Base-by-base conservation (phyloP, 2,329 filamentous ascomycete species). In the Myotisia sp. region DNA sequence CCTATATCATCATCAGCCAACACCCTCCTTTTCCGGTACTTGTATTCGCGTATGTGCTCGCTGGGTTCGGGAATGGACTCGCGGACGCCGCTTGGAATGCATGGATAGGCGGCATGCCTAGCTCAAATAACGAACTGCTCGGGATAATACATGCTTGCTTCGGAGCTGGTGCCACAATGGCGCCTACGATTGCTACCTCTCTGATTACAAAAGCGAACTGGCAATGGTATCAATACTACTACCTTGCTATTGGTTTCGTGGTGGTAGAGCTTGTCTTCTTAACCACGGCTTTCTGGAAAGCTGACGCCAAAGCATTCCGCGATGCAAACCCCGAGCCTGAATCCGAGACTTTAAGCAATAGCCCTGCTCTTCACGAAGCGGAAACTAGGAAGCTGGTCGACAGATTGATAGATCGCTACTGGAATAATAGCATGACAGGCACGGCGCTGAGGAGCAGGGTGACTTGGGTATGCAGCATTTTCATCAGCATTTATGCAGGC, bases 141-240 rank as follows among this genome's bases (percentile, higher is more conserved):
- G 79, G 79, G 1, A 63, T 83, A 36, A 53, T 84, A 16, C 79
- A 85, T 49, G 77, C 70, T 1, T 69, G 70, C 21, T 85, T 83
- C 46, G 78, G 78, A 1, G 47, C 79, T 0, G 80, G 79, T 1
- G 79, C 75, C 2, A 74, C 75, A 0, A 59, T 84, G 13, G 64
- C 67, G 2, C 80, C 81, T 0, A 54, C 85, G 3, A 65, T 84
- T 42, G 79, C 79, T 3, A 84, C 80, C 0, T 67, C 70, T 3
- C 74, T 87, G 68, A 68, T 85, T 21, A 74, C 76, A 0, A 75
- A 74, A 46, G 70, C 58, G 0, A 45, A 58, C 3, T 52, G 75
- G 34, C 59, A 60, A 1, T 87, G 82, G 81, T 83, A 76, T 47
- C 61, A 63, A 3, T 86, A 79, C 54, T 86, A 82, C 55, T 84